A percentile compares a stretch with the other conserved stretches of the same genome.
phyloP scores from a whole-genome alignment of 495 filamentous ascomycete species.

The Saxispiralis lemnorum region DNA sequence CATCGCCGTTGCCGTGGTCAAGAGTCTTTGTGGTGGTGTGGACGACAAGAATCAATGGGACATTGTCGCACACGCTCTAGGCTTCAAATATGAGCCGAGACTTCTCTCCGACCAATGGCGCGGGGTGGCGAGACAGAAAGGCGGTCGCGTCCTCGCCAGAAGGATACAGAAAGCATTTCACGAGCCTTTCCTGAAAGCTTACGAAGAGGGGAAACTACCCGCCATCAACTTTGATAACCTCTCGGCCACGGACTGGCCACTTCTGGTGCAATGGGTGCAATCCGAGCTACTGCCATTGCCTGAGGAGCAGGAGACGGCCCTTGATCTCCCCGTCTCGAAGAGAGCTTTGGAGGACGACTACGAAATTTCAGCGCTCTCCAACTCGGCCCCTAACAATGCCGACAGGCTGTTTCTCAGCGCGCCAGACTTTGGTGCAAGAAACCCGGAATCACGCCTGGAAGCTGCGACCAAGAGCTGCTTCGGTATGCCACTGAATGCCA shows the following conservation, averaged over 20 bases:
- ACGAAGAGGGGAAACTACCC: constrained; percentile 48
- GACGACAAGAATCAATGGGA: constrained; percentile 49
- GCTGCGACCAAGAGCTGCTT: background rate
- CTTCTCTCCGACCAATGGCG: too few relatives aligned
- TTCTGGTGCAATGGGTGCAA: constrained; percentile 54
- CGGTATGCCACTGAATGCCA: too few relatives aligned
- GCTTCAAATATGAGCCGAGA: constrained; percentile 5
- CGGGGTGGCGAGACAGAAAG: constrained; percentile 27
- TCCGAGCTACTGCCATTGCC: constrained; percentile 1
- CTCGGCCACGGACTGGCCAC: constrained; percentile 57
- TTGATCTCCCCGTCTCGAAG: too few relatives aligned
- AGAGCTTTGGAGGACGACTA: constrained; percentile 4
- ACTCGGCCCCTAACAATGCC: background rate
- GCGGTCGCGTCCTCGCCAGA: constrained; percentile 43
- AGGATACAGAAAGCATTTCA: constrained; percentile 64
- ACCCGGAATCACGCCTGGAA: background rate
- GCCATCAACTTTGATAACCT: constrained; percentile 54
- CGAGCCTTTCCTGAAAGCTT: constrained; percentile 55
- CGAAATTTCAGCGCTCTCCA: constrained; percentile 2
- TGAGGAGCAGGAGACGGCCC: too few relatives aligned
- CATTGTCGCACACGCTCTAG: constrained; percentile 31
- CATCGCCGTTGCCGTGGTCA: constrained; percentile 54
- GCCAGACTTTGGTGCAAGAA: background rate
- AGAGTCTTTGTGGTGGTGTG: constrained; percentile 54
- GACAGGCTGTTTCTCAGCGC: background rate